Evolutionary conservation across 441 rosid genomes (phyloP), one percentile per base, ranked within the genome.

Genomic region (Jatropha podagrica): DNA sequence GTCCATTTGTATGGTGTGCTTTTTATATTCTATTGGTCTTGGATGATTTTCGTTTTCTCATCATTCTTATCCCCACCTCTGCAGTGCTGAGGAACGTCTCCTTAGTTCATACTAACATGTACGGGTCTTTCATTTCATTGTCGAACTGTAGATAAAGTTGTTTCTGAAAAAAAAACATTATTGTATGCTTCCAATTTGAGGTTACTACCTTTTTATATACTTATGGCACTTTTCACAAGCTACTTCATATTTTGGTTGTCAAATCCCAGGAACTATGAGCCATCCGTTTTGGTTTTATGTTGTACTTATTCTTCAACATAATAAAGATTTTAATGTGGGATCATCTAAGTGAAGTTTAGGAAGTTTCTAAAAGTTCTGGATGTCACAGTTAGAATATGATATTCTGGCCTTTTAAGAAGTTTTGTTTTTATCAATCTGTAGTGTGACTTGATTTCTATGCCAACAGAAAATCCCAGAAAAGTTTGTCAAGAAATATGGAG

Each of bases 401-500:
- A 55, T 55, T 55, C 42, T 63, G 46, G 18, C 65, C 65, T 61
- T 23, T 27, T 7, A 11, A 5, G 27, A 27, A 37, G 46, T 63
- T 63, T 13, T 44, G 37, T 20, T 68, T 41, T 44, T 15, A 18
- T 68, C 10, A 37, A 38, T 12, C 49, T 4, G 23, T 67, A 67
- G 1, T 40, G 38, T 65, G 67, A 73, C 44, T 71, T 72, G 20
- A 27, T 66, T 56, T 38, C 72, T 15, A 56, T 63, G 15, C 32
- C 46, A 27, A 72, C 88, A 85, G 92, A 81, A 56, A 65, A 80
- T 86, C 56, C 87, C 92, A 0, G 56, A 54, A 23, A 86, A 81
- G 74, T 86, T 86, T 73, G 79, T 83, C 64, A 74, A 67, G 81
- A 81, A 77, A 60, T 83, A 67, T 70, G 83, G 86, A 63, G 67